Base-by-base conservation (phyloP, 441 rosid genomes). In the Arabidopsis lyrata region DNA sequence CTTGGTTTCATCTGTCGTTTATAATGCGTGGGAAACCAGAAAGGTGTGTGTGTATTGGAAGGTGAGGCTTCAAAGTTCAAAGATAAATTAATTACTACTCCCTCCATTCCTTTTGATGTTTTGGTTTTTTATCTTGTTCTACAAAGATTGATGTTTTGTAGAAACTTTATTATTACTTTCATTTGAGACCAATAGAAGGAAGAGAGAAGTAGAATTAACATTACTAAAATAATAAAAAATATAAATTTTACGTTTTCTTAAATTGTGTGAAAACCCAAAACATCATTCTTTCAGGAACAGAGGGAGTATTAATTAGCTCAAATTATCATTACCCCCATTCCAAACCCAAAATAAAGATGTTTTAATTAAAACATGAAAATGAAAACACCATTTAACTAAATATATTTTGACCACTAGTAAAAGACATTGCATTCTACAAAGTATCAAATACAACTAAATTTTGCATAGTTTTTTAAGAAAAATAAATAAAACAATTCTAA, bases 1-100 rank as follows among this genome's bases (percentile, higher is more conserved):
- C 53, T 59, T 77, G 16, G 76, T 59, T 71, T 20, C 56, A 54
- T 13, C 47, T 54, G 32, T 27, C 44, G 50, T 67, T 14, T 63
- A 44, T 66, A 67, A 45, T 77, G 81, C 70, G 65, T 66, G 77
- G 81, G 81, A 77, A 77, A 66, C 74, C 77, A 77, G 70, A 77
- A 44, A 49, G 65, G 77, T 72, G 67, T 71, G 67, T 71, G 70
- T 72, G 59, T 66, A 49, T 6, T 60, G 20, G 58, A 77, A 49
- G 53, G 52, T 18, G 47, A 66, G 73, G 65, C 77, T 72, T 66
- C 64, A 18, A 56, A 76, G 14, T 76, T 76, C 67, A 70, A 76
- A 76, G 63, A 32, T 6, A 42, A 45, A 20, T 57, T n/a, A n/a
- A n/a, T n/a, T n/a, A n/a, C n/a, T n/a, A n/a, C n/a, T n/a, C n/a